These are phyloP conservation scores for Plasmodium berghei DNA, from an alignment of 169 alveolate species.

Conservation along the genomic window DNA sequence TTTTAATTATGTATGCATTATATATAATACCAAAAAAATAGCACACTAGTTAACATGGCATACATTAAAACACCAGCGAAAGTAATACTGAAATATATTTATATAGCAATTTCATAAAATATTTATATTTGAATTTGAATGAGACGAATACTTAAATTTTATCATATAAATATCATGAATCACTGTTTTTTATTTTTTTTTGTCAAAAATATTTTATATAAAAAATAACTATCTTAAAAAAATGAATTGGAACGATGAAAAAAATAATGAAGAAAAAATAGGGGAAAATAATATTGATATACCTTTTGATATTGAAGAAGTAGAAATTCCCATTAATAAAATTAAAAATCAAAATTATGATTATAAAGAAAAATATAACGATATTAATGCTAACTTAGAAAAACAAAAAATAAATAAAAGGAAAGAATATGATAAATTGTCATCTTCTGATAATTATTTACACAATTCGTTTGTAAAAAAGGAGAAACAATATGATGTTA, in stretches of 20 bases:
- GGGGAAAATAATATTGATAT: slow-evolving; percentile 14
- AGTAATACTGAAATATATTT: too few species aligned
- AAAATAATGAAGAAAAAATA: slow-evolving; percentile 7
- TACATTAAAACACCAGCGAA: too few species aligned
- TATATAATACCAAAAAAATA: too few species aligned
- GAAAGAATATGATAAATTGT: slow-evolving; percentile 12
- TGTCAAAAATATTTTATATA: neutral
- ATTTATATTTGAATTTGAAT: too few species aligned
- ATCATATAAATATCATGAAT: too few species aligned
- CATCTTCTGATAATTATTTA: slow-evolving; percentile 14
- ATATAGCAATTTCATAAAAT: too few species aligned
- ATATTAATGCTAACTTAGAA: neutral
- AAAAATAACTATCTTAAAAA: neutral
- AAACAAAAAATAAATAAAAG: neutral
- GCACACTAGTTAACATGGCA: too few species aligned
- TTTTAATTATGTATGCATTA: too few species aligned
- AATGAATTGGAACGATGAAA: slow-evolving; percentile 40
- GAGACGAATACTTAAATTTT: too few species aligned
- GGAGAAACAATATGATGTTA: too few species aligned
- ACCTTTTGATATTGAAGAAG: slow-evolving; percentile 37
- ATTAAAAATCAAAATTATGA: neutral
- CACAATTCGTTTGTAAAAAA: neutral
- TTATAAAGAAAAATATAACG: neutral
- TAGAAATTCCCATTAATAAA: slow-evolving; percentile 27
- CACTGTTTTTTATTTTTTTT: neutral